Evolutionary conservation across 495 filamentous ascomycete species (phyloP).

Genomic region (Neurospora sp.): DNA sequence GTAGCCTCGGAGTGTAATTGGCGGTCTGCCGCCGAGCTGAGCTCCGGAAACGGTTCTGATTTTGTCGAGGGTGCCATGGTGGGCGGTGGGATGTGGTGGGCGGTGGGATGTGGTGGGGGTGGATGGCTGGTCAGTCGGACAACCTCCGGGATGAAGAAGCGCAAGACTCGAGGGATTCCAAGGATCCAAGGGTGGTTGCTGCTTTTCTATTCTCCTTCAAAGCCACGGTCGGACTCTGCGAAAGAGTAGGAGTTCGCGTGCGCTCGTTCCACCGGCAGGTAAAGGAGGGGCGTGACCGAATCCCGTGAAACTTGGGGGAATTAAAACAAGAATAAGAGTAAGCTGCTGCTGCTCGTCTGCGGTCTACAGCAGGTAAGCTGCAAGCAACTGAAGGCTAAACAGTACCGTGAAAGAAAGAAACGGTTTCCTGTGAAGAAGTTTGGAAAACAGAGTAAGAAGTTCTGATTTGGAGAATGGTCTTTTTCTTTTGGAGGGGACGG

Average conservation of each 20-base stretch:
- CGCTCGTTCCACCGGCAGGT: background rate
- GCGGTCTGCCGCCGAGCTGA: constrained; percentile 32
- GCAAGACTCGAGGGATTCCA: background rate
- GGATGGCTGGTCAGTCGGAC: background rate
- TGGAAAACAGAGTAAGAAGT: background rate
- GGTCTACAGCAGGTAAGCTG: background rate
- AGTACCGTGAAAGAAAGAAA: background rate
- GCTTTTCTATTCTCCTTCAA: background rate
- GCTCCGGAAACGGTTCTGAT: constrained; percentile 36
- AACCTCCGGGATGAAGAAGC: background rate
- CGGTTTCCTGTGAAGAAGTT: background rate
- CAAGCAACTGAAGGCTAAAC: background rate
- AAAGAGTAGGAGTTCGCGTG: background rate
- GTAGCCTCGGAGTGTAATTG: constrained; percentile 18
- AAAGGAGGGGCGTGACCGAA: background rate
- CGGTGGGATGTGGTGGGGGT: background rate
- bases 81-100: background rate
- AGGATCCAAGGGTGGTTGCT: background rate
- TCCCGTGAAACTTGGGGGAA: background rate
- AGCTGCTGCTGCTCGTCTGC: background rate
- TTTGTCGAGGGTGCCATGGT: background rate
- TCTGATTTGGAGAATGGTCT: background rate
- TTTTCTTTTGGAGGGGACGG: background rate
- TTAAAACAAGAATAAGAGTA: background rate
- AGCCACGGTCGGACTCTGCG: background rate